Conservation (phyloP, 2,329 filamentous ascomycete genomes). For the Cladosporium colombiae region DNA sequence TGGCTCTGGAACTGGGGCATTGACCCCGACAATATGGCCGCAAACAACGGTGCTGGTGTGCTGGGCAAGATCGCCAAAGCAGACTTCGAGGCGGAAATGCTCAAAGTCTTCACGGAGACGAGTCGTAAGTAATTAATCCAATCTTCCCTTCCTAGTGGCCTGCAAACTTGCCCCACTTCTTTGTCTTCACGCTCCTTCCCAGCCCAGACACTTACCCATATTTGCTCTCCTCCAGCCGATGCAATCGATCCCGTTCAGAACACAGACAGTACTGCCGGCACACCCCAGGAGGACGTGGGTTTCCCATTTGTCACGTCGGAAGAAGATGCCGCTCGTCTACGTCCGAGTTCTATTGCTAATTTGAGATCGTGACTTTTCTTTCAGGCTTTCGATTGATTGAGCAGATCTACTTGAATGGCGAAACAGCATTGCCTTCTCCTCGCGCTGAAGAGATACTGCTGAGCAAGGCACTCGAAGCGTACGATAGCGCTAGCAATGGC, state of each 20-base stretch:
- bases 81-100: slow-evolving; percentile 68
- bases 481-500: slow-evolving; percentile 80
- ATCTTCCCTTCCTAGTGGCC: neutral
- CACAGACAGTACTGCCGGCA: slow-evolving; percentile 10
- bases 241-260: slow-evolving; percentile 24
- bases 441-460: slow-evolving; percentile 58
- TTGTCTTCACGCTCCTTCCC: neutral
- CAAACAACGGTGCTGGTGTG: slow-evolving; percentile 49
- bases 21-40: slow-evolving; percentile 42
- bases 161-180: neutral
- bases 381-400: slow-evolving; percentile 59
- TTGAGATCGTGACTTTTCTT: slow-evolving; percentile 64
- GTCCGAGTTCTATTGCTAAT: slow-evolving; percentile 21
- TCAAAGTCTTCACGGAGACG: slow-evolving; percentile 63
- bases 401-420: slow-evolving; percentile 59
- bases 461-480: slow-evolving; percentile 66
- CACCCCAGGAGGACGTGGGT: slow-evolving; percentile 11
- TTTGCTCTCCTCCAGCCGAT: slow-evolving; percentile 23
- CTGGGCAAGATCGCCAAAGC: slow-evolving; percentile 60
- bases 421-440: slow-evolving; percentile 33
- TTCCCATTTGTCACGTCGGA: slow-evolving; percentile 18
- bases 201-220: slow-evolving; percentile 15
- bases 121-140: slow-evolving; percentile 35
- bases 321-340: slow-evolving; percentile 9
- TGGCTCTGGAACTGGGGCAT: slow-evolving; percentile 75